These are phyloP conservation scores for Neurospora africana DNA, from an alignment of 495 filamentous ascomycete genomes.

Conservation along the genomic window DNA sequence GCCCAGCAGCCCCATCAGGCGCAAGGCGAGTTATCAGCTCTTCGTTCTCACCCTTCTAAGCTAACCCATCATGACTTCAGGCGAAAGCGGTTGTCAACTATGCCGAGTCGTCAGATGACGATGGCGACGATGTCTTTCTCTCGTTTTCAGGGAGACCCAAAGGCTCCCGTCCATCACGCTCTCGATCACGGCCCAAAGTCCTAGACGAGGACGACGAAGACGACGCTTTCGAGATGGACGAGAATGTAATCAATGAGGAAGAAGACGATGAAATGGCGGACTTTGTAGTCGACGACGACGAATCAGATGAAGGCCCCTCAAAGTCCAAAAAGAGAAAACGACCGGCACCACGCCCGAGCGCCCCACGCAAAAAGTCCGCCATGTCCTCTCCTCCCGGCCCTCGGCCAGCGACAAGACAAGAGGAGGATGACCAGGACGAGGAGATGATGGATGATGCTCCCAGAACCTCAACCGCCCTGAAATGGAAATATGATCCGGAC, in stretches of 20 bases:
- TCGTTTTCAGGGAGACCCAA: slow-evolving; percentile 22
- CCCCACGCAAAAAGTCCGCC: slow-evolving; percentile 49
- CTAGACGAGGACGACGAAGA: slow-evolving; percentile 41
- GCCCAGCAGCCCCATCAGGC: slow-evolving; percentile 44
- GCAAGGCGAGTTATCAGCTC: slow-evolving; percentile 34
- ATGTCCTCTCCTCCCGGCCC: slow-evolving; percentile 29
- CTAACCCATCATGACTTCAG: slow-evolving; percentile 25
- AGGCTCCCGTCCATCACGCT: slow-evolving; percentile 20
- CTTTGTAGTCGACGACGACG: slow-evolving; percentile 81
- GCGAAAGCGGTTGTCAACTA: slow-evolving; percentile 49
- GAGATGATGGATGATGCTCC: slow-evolving; percentile 43
- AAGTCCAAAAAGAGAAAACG: slow-evolving; percentile 64
- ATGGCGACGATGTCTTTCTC: slow-evolving; percentile 47
- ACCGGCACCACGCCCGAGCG: slow-evolving; percentile 36
- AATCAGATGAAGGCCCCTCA: slow-evolving; percentile 43
- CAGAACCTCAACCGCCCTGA: slow-evolving; percentile 60
- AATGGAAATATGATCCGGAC: slow-evolving; percentile 84
- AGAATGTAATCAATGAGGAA: slow-evolving; percentile 48
- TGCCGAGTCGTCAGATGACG: slow-evolving; percentile 54
- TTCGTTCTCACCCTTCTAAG: neutral
- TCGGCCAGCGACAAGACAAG: neutral
- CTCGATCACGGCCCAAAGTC: slow-evolving; percentile 18
- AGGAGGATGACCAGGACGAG: slow-evolving; percentile 13
- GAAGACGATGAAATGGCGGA: slow-evolving; percentile 65
- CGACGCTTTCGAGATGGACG: slow-evolving; percentile 55